Percentiles rank a stretch among this genome's conserved stretches.
Conservation (phyloP, 768 basidiomycete genomes). For the Multifurca ochricompacta region DNA sequence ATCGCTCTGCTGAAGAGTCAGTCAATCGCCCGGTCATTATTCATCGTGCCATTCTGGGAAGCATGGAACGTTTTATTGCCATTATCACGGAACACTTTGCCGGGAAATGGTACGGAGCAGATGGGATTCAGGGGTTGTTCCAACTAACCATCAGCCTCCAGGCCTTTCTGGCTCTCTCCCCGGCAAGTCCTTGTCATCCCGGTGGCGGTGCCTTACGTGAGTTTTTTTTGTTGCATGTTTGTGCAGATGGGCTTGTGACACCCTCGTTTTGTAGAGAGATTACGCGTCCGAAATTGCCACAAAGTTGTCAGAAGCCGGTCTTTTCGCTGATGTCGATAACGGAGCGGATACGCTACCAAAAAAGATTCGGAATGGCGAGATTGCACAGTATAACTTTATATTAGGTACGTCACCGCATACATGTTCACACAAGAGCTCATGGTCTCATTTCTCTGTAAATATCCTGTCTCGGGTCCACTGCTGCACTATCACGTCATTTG, state of each 20-base stretch:
- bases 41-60: conserved; percentile 92
- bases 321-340: conserved; percentile 91
- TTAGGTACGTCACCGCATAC: conserved; percentile 51
- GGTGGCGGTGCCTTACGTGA: conserved; percentile 80
- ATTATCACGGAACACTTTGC: conserved; percentile 97
- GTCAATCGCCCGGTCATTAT: conserved; percentile 91
- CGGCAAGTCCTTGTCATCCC: conserved; percentile 93
- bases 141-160: conserved; percentile 24
- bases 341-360: conserved; percentile 88
- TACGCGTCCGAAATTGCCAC: conserved; percentile 81
- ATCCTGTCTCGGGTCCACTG: neutral
- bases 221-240: conserved; percentile 27
- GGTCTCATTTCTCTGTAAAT: neutral
- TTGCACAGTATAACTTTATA: conserved; percentile 97
- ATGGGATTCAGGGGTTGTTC: neutral
- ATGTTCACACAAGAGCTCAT: neutral
- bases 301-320: conserved; percentile 55
- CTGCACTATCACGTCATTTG: neutral
- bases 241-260: neutral
- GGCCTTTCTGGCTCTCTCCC: conserved; percentile 99
- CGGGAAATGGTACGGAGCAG: conserved; percentile 77
- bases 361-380: conserved; percentile 96
- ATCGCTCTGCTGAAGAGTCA: conserved; percentile 69
- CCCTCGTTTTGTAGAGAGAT: conserved; percentile 51
- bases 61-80: conserved; percentile 91